These are phyloP conservation scores for Parathielavia appendiculata DNA, from an alignment of 495 filamentous ascomycete species.

Conservation along the genomic window DNA sequence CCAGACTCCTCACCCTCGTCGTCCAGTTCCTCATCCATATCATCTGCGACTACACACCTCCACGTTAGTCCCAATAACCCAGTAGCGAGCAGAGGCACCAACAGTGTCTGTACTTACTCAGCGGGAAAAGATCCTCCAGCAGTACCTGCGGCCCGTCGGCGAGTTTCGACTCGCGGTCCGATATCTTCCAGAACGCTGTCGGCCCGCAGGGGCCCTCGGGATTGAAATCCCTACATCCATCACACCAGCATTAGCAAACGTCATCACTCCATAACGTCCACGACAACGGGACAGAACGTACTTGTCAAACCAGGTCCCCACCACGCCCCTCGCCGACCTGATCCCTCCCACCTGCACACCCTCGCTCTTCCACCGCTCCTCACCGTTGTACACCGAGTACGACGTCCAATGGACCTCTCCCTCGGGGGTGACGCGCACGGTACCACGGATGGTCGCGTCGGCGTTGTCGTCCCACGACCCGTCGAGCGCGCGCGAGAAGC, in stretches of 20 bases:
- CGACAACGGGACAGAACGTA: constrained; percentile 28
- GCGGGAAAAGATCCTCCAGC: constrained; percentile 22
- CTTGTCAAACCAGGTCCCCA: constrained; percentile 67
- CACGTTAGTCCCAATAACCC: background rate
- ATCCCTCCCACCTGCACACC: constrained; percentile 60
- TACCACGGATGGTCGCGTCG: constrained; percentile 50
- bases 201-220: constrained; percentile 58
- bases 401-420: constrained; percentile 65
- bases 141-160: constrained; percentile 20
- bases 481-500: constrained; percentile 50
- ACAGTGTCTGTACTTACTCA: constrained; percentile 15
- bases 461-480: constrained; percentile 56
- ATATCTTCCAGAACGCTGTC: constrained; percentile 63
- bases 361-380: constrained; percentile 62
- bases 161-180: constrained; percentile 34
- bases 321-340: constrained; percentile 51
- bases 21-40: background rate
- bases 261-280: no score
- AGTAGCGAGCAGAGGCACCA: background rate
- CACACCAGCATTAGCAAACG: background rate
- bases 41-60: constrained; percentile 5
- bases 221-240: constrained; percentile 46
- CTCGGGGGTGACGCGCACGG: constrained; percentile 52
- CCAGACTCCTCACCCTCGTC: constrained; percentile 12
- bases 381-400: constrained; percentile 54